Evolutionary conservation across 2,329 filamentous ascomycete species (phyloP), one percentile per base, ranked within the genome.

Genomic region (Pestalotiopsis sp.): DNA sequence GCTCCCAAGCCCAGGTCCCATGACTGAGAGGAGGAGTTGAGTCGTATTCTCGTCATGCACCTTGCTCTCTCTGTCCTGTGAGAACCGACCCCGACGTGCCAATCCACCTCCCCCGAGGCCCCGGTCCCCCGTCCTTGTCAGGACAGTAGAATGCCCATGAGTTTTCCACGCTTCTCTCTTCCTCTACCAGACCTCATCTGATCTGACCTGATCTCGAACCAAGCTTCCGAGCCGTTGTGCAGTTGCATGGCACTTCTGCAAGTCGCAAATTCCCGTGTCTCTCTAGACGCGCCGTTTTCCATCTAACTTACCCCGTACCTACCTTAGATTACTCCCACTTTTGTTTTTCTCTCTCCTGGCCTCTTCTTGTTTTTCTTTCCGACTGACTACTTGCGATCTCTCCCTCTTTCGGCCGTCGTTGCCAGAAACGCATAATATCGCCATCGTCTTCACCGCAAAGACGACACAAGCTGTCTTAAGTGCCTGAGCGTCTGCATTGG

Each of bases 401-500:
- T 49, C 62, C 36, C 45, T 41, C 41, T 38, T 25, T 57, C 64
- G 25, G 41, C 64, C 31, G 25, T 17, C 64, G 41, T 49, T 23
- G 41, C 64, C 52, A 56, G 25, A 64, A 40, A 40, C 36, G 40
- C n/a, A 56, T 14, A 65, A 36, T 23, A 23, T 57, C 49, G 41
- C 40, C 45, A 23, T 65, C 38, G 62, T 13, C 49, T 58, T 66
- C 49, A 66, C 45, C 64, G 49, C 49, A 58, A 45, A 27, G 65
- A 27, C 56, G 60, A 52, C 23, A 66, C 7, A 52, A 52, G 45
- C 45, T n/a, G 45, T 52, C 45, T 52, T 36, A 20, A 56, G 52
- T 59, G 65, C 58, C 65, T 66, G 65, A 66, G 52, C 56, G 52
- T 40, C 31, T 60, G 56, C 56, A 45, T 59, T 59, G 56, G 40